Conservation (phyloP, 139 green algal species). For the Cymbomonas tetramitiformis region DNA sequence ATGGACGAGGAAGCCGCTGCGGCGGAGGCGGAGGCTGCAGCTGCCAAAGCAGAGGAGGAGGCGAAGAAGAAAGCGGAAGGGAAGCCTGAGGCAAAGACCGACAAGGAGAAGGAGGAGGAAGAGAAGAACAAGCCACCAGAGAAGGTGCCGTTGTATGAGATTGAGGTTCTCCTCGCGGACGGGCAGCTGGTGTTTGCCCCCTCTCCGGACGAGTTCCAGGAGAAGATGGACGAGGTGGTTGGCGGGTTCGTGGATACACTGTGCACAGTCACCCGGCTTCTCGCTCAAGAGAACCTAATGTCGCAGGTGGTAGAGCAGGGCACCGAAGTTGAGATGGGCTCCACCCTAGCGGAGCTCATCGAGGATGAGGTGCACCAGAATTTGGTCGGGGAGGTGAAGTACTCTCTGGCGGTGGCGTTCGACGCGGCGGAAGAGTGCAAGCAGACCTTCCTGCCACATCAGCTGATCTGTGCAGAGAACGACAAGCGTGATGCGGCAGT, state of each 20-base stretch:
- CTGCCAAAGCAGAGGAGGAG: not conserved
- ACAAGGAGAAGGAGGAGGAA: constrained; percentile 2
- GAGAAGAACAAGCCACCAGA: not conserved
- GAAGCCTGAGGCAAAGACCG: not conserved
- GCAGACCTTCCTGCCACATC: constrained; percentile 30
- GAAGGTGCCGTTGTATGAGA: not conserved
- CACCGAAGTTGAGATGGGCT: constrained; percentile 31
- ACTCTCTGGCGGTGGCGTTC: constrained; percentile 40
- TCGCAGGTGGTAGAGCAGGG: constrained; percentile 34
- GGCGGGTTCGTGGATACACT: constrained; percentile 33
- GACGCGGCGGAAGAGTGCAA: constrained; percentile 39
- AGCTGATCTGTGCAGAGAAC: constrained; percentile 36
- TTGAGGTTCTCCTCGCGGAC: constrained; percentile 22
- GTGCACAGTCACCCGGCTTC: constrained; percentile 29
- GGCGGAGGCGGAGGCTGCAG: not conserved
- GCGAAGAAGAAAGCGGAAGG: not conserved
- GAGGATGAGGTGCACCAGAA: constrained; percentile 35
- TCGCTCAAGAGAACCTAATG: constrained; percentile 29
- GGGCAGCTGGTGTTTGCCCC: constrained; percentile 27
- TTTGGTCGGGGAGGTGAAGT: constrained; percentile 37
- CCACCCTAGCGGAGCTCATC: constrained; percentile 50
- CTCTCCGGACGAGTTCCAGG: constrained; percentile 10
- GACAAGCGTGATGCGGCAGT: not conserved
- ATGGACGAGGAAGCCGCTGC: not conserved
- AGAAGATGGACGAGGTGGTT: not conserved